Conservation (phyloP, 2,329 filamentous ascomycete species). For the Fusarium goolgardi region DNA sequence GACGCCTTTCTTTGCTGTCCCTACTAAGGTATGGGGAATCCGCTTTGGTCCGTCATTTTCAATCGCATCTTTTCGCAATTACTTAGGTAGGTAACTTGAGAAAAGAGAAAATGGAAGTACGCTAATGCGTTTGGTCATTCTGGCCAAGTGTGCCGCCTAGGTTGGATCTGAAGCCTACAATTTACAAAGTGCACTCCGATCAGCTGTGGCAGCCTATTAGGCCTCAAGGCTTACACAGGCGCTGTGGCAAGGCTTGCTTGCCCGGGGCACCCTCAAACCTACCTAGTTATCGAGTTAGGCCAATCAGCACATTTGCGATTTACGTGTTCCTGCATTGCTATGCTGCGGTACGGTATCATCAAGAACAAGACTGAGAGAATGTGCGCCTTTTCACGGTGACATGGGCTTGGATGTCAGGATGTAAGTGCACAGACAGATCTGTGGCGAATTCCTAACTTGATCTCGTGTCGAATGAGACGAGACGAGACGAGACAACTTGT, state of each 20-base stretch:
- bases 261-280: not conserved
- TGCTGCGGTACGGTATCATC: not conserved
- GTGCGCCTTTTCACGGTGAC: not conserved
- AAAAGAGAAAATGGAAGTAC: not conserved
- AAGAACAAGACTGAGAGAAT: not conserved
- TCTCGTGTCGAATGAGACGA: slow-evolving; percentile 1
- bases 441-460: slow-evolving; percentile 2
- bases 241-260: not conserved
- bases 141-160: not conserved
- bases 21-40: not conserved
- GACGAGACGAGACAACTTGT: not conserved
- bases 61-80: not conserved
- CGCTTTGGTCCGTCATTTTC: not conserved
- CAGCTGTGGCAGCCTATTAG: not conserved
- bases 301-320: not conserved
- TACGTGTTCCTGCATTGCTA: slow-evolving; percentile 2
- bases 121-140: slow-evolving; percentile 2
- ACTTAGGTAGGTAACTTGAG: not conserved
- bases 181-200: not conserved
- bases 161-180: not conserved
- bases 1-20: not conserved
- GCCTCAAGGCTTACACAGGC: not conserved
- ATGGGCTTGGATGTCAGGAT: not conserved
- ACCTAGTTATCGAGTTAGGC: no score
- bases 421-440: not conserved